phyloP scores from a whole-genome alignment of 495 filamentous ascomycete genomes.

The Lasiosphaeriaceae sp. region DNA sequence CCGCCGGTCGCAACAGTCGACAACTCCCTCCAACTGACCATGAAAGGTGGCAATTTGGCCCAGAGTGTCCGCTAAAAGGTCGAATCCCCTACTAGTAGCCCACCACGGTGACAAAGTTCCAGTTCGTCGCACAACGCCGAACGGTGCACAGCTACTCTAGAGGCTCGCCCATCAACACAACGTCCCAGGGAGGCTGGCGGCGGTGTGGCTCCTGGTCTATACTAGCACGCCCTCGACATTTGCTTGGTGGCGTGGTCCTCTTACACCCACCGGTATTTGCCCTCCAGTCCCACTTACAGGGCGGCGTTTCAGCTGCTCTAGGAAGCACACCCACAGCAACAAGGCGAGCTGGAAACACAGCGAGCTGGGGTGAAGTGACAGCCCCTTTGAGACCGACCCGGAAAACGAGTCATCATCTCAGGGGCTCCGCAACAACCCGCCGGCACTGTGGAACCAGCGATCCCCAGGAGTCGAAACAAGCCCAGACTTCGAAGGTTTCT shows the following conservation, averaged over 20 bases:
- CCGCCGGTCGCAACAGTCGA: constrained; percentile 2
- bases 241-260: not conserved
- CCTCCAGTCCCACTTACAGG: not conserved
- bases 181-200: not conserved
- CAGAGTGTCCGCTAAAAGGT: not conserved
- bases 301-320: not conserved
- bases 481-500: constrained; percentile 11
- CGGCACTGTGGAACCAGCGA: not conserved
- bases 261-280: no score
- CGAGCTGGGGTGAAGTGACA: not conserved
- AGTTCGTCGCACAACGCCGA: not conserved
- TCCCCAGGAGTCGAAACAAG: constrained; percentile 9
- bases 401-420: constrained; percentile 1
- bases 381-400: not conserved
- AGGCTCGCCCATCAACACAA: not conserved
- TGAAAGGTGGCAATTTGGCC: not conserved
- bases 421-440: not conserved
- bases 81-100: not conserved
- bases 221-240: not conserved
- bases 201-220: not conserved
- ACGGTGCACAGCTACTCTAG: not conserved
- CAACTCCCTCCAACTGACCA: not conserved
- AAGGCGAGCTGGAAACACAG: not conserved
- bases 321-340: not conserved
- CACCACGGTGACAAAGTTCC: not conserved